A percentile compares a stretch with the other conserved stretches of the same genome.
These are phyloP conservation scores for Sambucus nigra DNA, from an alignment of 129 eudicot genomes.

Conservation along the genomic window DNA sequence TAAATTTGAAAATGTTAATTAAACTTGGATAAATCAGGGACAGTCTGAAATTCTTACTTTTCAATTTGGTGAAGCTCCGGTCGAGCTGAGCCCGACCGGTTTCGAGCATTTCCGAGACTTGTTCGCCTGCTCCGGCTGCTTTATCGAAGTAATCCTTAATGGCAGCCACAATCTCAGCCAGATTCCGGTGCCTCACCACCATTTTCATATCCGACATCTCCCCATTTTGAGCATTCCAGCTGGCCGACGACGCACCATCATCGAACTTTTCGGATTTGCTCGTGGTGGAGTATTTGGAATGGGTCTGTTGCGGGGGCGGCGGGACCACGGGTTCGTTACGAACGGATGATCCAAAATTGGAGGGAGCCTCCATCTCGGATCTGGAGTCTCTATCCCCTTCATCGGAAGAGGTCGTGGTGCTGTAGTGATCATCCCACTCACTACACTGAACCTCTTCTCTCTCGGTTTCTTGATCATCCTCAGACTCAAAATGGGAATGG, in stretches of 20 bases:
- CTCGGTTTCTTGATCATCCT: conserved; percentile 39
- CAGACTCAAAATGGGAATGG: conserved; percentile 28
- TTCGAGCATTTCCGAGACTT: conserved; percentile 88
- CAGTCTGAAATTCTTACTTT: conserved; percentile 37
- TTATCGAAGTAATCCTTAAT: conserved; percentile 76
- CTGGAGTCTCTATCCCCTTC: conserved; percentile 52
- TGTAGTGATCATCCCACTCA: conserved; percentile 90
- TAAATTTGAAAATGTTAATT: background rate
- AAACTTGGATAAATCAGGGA: background rate
- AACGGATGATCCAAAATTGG: conserved; percentile 59
- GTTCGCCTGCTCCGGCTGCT: conserved; percentile 85
- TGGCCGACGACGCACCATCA: conserved; percentile 51
- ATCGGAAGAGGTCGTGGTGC: conserved; percentile 44
- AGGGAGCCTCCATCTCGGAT: conserved; percentile 56
- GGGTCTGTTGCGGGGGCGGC: conserved; percentile 18
- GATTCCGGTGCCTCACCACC: conserved; percentile 74
- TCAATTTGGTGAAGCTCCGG: conserved; percentile 69
- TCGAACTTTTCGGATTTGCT: conserved; percentile 45
- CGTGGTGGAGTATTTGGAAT: conserved; percentile 28
- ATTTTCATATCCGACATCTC: conserved; percentile 52
- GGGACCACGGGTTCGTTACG: conserved; percentile 32
- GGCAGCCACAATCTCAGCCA: conserved; percentile 65
- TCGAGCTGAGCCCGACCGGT: conserved; percentile 92
- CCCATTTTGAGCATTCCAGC: conserved; percentile 36
- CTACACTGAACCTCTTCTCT: conserved; percentile 88